These are phyloP conservation scores for Phytopythium aichiense DNA, from an alignment of 352 stramenopile genomes.

Conservation along the genomic window DNA sequence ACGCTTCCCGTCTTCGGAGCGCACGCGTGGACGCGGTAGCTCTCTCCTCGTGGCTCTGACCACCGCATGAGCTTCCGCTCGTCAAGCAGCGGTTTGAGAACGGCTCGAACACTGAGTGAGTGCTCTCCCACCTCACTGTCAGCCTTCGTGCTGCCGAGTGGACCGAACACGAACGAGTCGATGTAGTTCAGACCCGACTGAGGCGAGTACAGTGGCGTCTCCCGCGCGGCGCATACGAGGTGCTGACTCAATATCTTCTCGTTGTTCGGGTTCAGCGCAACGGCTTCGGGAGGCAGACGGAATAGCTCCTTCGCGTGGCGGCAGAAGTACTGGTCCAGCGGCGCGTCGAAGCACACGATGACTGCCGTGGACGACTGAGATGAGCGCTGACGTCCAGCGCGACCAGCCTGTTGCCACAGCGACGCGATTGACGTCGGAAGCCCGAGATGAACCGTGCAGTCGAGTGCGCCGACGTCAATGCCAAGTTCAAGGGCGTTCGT, in stretches of 20 bases:
- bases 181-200: slow-evolving; percentile 56
- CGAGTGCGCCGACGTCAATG: slow-evolving; percentile 93
- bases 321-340: slow-evolving; percentile 92
- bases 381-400: slow-evolving; percentile 85
- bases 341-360: slow-evolving; percentile 94
- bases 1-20: slow-evolving; percentile 51
- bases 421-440: slow-evolving; percentile 91
- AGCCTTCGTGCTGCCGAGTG: neutral
- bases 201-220: slow-evolving; percentile 85
- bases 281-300: slow-evolving; percentile 60
- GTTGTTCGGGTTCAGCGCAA: slow-evolving; percentile 86
- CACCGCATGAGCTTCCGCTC: slow-evolving; percentile 42
- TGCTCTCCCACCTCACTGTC: neutral
- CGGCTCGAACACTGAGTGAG: slow-evolving; percentile 9
- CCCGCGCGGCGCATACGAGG: slow-evolving; percentile 91
- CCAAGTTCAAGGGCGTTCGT: slow-evolving; percentile 97
- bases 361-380: slow-evolving; percentile 84
- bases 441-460: slow-evolving; percentile 96
- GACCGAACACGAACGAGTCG: slow-evolving; percentile 61
- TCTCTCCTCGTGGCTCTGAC: slow-evolving; percentile 24
- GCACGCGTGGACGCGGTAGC: slow-evolving; percentile 57
- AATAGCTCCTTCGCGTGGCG: slow-evolving; percentile 67
- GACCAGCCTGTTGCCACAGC: slow-evolving; percentile 96
- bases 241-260: slow-evolving; percentile 87
- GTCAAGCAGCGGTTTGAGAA: slow-evolving; percentile 25